These are phyloP conservation scores for Diaporthe sp. DNA, from an alignment of 2,329 filamentous ascomycete genomes.

Conservation along the genomic window DNA sequence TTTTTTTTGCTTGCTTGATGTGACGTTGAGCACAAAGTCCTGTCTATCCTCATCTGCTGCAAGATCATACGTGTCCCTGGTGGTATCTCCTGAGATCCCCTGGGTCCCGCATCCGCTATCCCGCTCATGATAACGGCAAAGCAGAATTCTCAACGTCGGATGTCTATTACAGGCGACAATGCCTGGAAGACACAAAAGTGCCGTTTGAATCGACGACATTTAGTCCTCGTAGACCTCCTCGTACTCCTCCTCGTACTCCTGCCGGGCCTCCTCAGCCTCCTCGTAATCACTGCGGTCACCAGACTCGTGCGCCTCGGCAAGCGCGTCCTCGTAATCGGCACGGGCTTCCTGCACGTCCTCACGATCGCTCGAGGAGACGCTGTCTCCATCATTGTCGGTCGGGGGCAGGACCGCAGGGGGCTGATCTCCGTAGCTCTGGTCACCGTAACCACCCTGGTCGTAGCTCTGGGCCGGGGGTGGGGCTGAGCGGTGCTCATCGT, in stretches of 20 bases:
- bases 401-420: constrained; percentile 55
- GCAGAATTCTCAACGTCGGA: background rate
- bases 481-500: constrained; percentile 42
- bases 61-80: background rate
- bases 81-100: background rate
- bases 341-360: constrained; percentile 59
- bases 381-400: constrained; percentile 58
- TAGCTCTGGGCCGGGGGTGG: constrained; percentile 36
- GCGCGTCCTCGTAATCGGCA: constrained; percentile 60
- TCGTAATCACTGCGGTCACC: constrained; percentile 66
- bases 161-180: background rate
- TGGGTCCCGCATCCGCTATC: background rate
- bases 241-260: constrained; percentile 65
- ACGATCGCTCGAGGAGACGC: constrained; percentile 58
- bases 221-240: constrained; percentile 58
- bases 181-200: background rate
- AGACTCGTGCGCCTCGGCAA: constrained; percentile 56
- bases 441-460: constrained; percentile 41
- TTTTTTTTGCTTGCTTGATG: background rate
- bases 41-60: constrained; percentile 21
- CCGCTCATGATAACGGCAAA: background rate
- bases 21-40: constrained; percentile 8
- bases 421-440: constrained; percentile 42
- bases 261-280: constrained; percentile 65
- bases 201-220: background rate